Conservation (phyloP, 2,329 filamentous ascomycete species). For the Claviceps arundinis region DNA sequence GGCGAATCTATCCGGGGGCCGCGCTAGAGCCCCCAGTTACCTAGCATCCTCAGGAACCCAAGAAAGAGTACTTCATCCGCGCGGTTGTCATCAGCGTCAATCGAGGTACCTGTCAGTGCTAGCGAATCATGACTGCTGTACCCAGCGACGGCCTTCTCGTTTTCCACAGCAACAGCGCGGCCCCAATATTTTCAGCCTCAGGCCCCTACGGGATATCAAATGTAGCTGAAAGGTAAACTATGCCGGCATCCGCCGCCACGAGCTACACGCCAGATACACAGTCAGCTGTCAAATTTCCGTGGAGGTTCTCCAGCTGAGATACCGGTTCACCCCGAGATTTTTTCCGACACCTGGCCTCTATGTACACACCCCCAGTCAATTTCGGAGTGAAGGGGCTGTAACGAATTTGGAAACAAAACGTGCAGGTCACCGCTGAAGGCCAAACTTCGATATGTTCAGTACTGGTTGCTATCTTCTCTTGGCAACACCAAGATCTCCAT, state of each 20-base stretch:
- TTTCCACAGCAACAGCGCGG: constrained; percentile 20
- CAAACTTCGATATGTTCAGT: background rate
- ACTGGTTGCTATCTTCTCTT: too few species aligned
- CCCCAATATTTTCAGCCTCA: constrained; percentile 18
- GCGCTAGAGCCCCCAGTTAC: constrained; percentile 13
- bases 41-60: constrained; percentile 8
- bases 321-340: constrained; percentile 22
- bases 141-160: background rate
- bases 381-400: too few species aligned
- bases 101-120: background rate
- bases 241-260: background rate
- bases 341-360: constrained; percentile 9
- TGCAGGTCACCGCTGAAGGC: background rate
- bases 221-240: background rate
- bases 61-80: background rate
- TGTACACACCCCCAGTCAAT: background rate
- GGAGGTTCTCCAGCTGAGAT: constrained; percentile 10
- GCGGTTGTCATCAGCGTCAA: background rate
- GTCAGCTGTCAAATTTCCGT: background rate
- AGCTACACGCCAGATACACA: constrained; percentile 1
- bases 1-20: constrained; percentile 41
- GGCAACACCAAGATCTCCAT: too few species aligned
- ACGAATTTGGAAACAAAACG: too few species aligned
- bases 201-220: constrained; percentile 11
- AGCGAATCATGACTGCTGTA: too few species aligned